These are phyloP conservation scores for Moringa oleifera DNA, from an alignment of 345 rosid genomes.

Conservation along the genomic window DNA sequence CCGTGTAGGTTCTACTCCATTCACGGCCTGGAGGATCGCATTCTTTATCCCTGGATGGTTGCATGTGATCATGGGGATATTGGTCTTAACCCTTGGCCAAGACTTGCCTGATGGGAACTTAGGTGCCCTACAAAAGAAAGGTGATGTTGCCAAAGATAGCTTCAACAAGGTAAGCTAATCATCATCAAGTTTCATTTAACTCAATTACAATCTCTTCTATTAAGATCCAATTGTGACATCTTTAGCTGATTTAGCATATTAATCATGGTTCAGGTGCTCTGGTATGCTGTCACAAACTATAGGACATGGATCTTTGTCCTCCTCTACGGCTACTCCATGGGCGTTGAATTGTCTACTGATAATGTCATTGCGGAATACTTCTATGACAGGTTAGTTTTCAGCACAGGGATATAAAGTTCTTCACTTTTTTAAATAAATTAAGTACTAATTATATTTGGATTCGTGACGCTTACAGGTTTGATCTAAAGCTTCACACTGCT, in stretches of 20 bases:
- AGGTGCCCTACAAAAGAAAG: constrained; percentile 60
- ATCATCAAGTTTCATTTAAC: too few relatives aligned
- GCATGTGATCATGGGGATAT: constrained; percentile 61
- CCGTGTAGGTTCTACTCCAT: constrained; percentile 54
- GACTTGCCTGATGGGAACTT: constrained; percentile 92
- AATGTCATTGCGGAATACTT: constrained; percentile 83
- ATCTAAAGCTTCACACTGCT: constrained; percentile 69
- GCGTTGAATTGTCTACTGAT: constrained; percentile 76
- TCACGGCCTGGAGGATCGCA: constrained; percentile 89
- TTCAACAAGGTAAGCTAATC: constrained; percentile 59
- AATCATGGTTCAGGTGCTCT: constrained; percentile 52
- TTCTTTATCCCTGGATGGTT: constrained; percentile 75
- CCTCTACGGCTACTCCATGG: constrained; percentile 85
- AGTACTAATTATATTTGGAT: too few relatives aligned
- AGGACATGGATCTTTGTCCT: constrained; percentile 89
- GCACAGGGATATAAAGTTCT: too few relatives aligned
- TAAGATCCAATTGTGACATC: neutral
- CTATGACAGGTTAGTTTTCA: constrained; percentile 44
- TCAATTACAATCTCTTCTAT: too few relatives aligned
- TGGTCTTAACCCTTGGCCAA: constrained; percentile 79
- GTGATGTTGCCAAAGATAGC: constrained; percentile 64
- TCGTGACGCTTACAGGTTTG: constrained; percentile 29
- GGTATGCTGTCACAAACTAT: constrained; percentile 79
- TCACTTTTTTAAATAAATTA: neutral
- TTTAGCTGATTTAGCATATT: neutral